phyloP scores from a whole-genome alignment of 768 basidiomycete genomes.

The Lepiota brunneoincarnata region DNA sequence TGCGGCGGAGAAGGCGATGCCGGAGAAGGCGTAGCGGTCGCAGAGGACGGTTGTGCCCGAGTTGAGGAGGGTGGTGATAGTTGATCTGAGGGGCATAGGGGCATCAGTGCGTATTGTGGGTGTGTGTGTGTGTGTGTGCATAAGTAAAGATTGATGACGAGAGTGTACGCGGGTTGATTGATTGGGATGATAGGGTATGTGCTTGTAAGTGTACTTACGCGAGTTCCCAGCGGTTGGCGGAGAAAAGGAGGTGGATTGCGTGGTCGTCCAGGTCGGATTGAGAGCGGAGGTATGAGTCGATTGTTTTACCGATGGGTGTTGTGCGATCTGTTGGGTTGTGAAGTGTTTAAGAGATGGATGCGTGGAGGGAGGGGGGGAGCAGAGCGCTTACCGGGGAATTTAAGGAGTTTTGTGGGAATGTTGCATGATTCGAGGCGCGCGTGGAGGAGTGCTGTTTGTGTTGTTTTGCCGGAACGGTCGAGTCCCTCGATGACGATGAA shows the following conservation, averaged over 20 bases:
- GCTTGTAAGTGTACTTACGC: slow-evolving; percentile 52
- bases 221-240: slow-evolving; percentile 96
- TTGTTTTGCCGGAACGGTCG: slow-evolving; percentile 94
- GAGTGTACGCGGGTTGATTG: not conserved
- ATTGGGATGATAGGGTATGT: too few relatives aligned
- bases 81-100: slow-evolving; percentile 40
- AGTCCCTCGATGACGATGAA: slow-evolving; percentile 96
- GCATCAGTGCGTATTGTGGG: too few relatives aligned
- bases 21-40: slow-evolving; percentile 96
- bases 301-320: slow-evolving; percentile 88
- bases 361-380: too few relatives aligned
- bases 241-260: slow-evolving; percentile 91
- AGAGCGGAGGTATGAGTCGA: slow-evolving; percentile 86
- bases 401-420: slow-evolving; percentile 55
- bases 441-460: slow-evolving; percentile 68
- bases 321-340: slow-evolving; percentile 68
- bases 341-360: too few relatives aligned
- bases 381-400: slow-evolving; percentile 81
- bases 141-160: not conserved
- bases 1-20: slow-evolving; percentile 81
- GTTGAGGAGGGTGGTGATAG: slow-evolving; percentile 56
- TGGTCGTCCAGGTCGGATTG: slow-evolving; percentile 87
- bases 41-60: slow-evolving; percentile 76
- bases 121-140: not conserved
- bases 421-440: slow-evolving; percentile 46